A percentile compares a stretch with the other conserved stretches of the same genome.
Evolutionary conservation across 352 stramenopile species (phyloP).

Genomic region (Pythium insidiosum): DNA sequence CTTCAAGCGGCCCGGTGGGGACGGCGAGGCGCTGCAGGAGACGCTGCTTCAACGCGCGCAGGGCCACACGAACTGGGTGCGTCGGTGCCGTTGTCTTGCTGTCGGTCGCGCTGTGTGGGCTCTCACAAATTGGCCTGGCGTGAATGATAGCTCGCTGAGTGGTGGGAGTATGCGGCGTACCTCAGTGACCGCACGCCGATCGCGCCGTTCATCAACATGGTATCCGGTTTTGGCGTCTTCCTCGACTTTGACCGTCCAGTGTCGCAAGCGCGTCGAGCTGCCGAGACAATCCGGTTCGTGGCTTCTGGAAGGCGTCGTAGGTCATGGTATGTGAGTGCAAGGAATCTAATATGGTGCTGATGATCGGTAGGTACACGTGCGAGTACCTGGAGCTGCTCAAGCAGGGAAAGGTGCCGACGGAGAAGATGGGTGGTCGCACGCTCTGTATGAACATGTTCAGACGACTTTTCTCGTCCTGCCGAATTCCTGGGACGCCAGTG

Average conservation of each 20-base stretch:
- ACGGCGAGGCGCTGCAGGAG: constrained; percentile 36
- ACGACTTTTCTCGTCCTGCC: constrained; percentile 87
- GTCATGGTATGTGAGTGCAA: no score
- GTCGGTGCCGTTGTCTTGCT: constrained; percentile 1
- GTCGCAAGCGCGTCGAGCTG: constrained; percentile 41
- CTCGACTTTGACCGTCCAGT: constrained; percentile 76
- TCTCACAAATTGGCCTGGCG: background rate
- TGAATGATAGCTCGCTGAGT: constrained; percentile 68
- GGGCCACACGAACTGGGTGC: constrained; percentile 51
- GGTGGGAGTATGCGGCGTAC: constrained; percentile 90
- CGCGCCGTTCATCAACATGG: constrained; percentile 91
- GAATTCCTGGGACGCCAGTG: constrained; percentile 58
- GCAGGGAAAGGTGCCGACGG: constrained; percentile 65
- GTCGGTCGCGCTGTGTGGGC: background rate
- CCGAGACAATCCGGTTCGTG: constrained; percentile 40
- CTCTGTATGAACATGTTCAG: constrained; percentile 89
- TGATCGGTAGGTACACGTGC: constrained; percentile 32
- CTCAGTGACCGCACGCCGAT: constrained; percentile 72
- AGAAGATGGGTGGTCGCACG: constrained; percentile 82
- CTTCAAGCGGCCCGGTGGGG: constrained; percentile 34
- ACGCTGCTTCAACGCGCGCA: constrained; percentile 39
- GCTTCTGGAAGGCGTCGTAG: no score
- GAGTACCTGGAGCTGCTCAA: constrained; percentile 87
- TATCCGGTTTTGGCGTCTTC: constrained; percentile 93
- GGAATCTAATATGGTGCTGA: background rate